Percentiles rank a stretch among this genome's conserved stretches.
Evolutionary conservation across 2,329 filamentous ascomycete species (phyloP).

Genomic region (Elsinoe arachidis): DNA sequence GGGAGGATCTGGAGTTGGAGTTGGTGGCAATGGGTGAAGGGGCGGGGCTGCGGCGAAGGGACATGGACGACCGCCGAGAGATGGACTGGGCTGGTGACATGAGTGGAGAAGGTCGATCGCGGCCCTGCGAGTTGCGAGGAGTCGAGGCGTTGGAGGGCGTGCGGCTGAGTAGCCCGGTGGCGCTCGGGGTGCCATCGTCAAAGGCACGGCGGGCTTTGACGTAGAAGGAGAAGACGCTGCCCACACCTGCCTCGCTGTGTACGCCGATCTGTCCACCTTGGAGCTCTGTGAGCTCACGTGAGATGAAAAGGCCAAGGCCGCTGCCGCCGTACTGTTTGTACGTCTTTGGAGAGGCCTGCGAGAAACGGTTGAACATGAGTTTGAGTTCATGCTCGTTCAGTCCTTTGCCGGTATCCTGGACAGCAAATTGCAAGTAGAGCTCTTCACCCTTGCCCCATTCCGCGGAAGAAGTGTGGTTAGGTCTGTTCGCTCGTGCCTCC

Average conservation of each 20-base stretch:
- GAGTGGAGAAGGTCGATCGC: not conserved
- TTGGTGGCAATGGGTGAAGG: not conserved
- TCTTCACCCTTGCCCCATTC: slow-evolving; percentile 31
- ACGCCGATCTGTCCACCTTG: slow-evolving; percentile 61
- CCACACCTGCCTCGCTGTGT: slow-evolving; percentile 46
- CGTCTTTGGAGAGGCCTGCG: slow-evolving; percentile 56
- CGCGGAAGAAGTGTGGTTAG: slow-evolving; percentile 19
- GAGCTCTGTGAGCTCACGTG: slow-evolving; percentile 56
- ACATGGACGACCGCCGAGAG: not conserved
- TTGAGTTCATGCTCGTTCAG: slow-evolving; percentile 27
- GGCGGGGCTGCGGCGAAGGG: not conserved
- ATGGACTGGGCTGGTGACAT: not conserved
- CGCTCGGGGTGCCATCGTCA: slow-evolving; percentile 1
- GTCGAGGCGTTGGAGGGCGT: not conserved
- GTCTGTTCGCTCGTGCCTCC: slow-evolving; percentile 18
- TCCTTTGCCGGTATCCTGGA: slow-evolving; percentile 31
- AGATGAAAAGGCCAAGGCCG: slow-evolving; percentile 60
- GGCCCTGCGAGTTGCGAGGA: not conserved
- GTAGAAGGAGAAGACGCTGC: slow-evolving; percentile 59
- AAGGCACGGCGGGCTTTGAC: slow-evolving; percentile 46
- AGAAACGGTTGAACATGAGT: slow-evolving; percentile 57
- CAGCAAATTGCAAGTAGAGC: slow-evolving; percentile 29
- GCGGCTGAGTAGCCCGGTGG: not conserved
- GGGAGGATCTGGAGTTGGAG: not conserved
- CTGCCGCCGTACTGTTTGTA: slow-evolving; percentile 61